Percentiles rank a stretch among this genome's conserved stretches.
Conservation (phyloP, 148 eudicot species). For the Chenopodium suecicum region DNA sequence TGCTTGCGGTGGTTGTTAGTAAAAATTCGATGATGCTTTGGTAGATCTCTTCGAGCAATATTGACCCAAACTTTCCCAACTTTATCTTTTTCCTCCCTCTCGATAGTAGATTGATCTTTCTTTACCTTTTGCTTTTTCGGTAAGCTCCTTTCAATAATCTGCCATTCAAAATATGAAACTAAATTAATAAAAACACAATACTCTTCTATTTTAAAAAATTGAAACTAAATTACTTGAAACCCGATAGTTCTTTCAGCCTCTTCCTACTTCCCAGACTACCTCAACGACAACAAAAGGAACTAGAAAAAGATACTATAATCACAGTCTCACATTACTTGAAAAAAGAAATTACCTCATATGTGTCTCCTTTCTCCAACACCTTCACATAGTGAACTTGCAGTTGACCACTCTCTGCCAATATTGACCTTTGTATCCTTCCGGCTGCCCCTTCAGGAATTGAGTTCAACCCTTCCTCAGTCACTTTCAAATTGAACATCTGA, state of each 20-base stretch:
- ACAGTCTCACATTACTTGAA: slow-evolving; percentile 10
- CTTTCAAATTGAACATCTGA: slow-evolving; percentile 68
- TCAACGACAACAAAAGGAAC: slow-evolving; percentile 14
- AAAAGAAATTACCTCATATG: slow-evolving; percentile 69
- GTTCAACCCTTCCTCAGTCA: slow-evolving; percentile 66
- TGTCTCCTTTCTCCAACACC: slow-evolving; percentile 95
- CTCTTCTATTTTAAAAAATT: slow-evolving; percentile 5
- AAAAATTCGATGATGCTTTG: slow-evolving; percentile 71
- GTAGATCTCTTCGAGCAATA: slow-evolving; percentile 79
- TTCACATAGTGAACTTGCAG: slow-evolving; percentile 89
- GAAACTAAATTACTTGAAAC: slow-evolving; percentile 4
- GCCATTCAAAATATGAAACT: slow-evolving; percentile 28
- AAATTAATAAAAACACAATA: slow-evolving; percentile 5
- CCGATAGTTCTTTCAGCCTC: background rate
- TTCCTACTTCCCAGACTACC: background rate
- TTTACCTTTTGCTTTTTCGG: slow-evolving; percentile 62
- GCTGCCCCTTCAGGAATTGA: slow-evolving; percentile 94
- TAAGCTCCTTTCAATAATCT: slow-evolving; percentile 93
- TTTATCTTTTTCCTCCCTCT: slow-evolving; percentile 87
- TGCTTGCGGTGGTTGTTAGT: slow-evolving; percentile 65
- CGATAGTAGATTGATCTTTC: slow-evolving; percentile 77
- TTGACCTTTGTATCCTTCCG: slow-evolving; percentile 72
- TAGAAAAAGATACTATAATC: slow-evolving; percentile 1
- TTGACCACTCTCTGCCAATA: slow-evolving; percentile 74
- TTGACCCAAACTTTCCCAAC: slow-evolving; percentile 78